Percentiles rank a stretch among this genome's conserved stretches.
These are phyloP conservation scores for Moesziomyces antarcticus DNA, from an alignment of 1,284 basidiomycete genomes.

Conservation along the genomic window DNA sequence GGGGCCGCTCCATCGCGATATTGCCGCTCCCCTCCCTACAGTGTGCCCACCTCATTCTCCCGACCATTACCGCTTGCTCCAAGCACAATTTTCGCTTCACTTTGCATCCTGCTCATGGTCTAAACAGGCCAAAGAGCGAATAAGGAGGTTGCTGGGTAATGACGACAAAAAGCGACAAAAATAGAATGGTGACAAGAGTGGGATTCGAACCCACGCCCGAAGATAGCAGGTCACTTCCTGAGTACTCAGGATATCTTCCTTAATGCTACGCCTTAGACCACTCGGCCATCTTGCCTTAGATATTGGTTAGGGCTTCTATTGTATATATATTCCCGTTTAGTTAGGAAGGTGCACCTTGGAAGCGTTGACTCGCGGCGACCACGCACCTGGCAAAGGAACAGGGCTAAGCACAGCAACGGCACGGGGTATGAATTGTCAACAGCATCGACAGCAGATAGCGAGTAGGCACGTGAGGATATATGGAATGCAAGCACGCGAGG, in stretches of 20 bases:
- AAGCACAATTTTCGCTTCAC: no score
- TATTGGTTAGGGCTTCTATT: neutral
- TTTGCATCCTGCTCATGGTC: no score
- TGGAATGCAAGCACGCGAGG: neutral
- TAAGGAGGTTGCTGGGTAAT: no score
- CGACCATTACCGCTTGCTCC: no score
- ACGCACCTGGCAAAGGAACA: neutral
- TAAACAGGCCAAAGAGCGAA: neutral
- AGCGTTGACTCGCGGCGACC: neutral
- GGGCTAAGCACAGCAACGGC: neutral
- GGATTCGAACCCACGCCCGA: constrained; percentile 68
- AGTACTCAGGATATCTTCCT: constrained; percentile 41
- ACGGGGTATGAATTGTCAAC: constrained; percentile 7
- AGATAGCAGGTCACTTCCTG: constrained; percentile 50
- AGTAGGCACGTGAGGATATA: neutral
- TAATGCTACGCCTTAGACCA: constrained; percentile 60
- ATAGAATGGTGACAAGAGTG: constrained; percentile 61
- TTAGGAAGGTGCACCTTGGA: no score
- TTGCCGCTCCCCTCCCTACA: no score
- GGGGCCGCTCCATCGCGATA: no score
- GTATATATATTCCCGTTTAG: no score
- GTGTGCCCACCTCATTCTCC: no score
- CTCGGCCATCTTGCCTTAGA: constrained; percentile 52
- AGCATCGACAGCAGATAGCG: neutral
- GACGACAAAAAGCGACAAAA: constrained; percentile 2